phyloP scores from a whole-genome alignment of 768 basidiomycete genomes.

The Suillus plorans region DNA sequence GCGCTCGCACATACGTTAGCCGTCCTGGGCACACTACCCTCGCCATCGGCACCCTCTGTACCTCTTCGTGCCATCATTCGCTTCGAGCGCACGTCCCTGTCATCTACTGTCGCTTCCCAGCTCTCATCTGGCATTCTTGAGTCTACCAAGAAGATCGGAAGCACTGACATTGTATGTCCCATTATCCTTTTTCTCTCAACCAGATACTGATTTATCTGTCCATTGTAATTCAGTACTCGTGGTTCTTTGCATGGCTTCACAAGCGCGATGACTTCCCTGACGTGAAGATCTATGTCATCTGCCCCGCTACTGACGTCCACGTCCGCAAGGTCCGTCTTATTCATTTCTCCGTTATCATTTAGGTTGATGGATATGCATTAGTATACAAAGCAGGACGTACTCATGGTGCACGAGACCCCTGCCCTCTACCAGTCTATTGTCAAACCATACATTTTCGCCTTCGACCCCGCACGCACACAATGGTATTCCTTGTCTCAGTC shows the following conservation, averaged over 20 bases:
- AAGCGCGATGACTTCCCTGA: constrained; percentile 48
- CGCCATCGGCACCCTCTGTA: constrained; percentile 8
- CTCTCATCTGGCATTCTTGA: constrained; percentile 42
- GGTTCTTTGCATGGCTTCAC: constrained; percentile 73
- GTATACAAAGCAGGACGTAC: constrained; percentile 73
- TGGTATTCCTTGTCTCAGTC: constrained; percentile 50
- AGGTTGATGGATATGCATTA: constrained; percentile 23
- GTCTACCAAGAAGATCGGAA: constrained; percentile 48
- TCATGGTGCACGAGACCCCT: constrained; percentile 84
- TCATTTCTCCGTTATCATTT: background rate
- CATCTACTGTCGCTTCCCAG: constrained; percentile 34
- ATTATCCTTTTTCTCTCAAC: background rate
- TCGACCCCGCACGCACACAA: constrained; percentile 75
- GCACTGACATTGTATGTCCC: constrained; percentile 64
- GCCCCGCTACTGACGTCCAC: constrained; percentile 88
- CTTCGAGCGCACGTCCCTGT: constrained; percentile 73
- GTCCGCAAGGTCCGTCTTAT: constrained; percentile 66
- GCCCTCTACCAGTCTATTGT: constrained; percentile 70
- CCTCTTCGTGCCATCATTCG: constrained; percentile 65
- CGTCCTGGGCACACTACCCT: constrained; percentile 65
- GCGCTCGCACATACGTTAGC: constrained; percentile 54
- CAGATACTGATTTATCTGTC: constrained; percentile 9
- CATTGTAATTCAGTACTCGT: constrained; percentile 61
- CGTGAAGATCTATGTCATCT: constrained; percentile 81
- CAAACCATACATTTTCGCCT: constrained; percentile 72